A percentile compares a stretch with the other conserved stretches of the same genome.
Evolutionary conservation across 192 early-diverging fungal species (phyloP).

Genomic region (Rhizoclosmatium sp.): DNA sequence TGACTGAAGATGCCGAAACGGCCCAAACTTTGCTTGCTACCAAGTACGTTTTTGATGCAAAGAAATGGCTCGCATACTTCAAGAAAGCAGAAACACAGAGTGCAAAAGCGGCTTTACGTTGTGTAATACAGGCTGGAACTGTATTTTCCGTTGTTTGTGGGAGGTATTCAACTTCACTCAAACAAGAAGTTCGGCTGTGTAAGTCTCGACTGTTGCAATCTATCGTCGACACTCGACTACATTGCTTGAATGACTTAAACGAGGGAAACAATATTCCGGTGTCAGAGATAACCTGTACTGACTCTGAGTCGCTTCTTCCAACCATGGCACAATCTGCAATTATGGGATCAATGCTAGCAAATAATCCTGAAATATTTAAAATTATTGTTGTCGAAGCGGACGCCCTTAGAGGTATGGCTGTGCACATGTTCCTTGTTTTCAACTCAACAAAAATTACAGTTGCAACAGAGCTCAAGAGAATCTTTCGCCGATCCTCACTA

Average conservation of each 20-base stretch:
- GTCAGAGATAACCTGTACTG: not conserved
- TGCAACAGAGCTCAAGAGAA: constrained; percentile 17
- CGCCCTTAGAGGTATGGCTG: constrained; percentile 23
- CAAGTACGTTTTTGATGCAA: constrained; percentile 23
- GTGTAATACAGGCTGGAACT: constrained; percentile 33
- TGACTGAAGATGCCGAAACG: constrained; percentile 19
- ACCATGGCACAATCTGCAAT: not conserved
- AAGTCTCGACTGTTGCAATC: constrained; percentile 10
- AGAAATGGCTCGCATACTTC: constrained; percentile 27
- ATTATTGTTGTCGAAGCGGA: constrained; percentile 36
- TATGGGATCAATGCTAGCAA: not conserved
- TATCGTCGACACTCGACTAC: constrained; percentile 6
- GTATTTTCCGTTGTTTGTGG: constrained; percentile 25
- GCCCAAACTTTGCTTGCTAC: not conserved
- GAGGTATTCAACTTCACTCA: not conserved
- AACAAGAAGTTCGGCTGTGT: constrained; percentile 9
- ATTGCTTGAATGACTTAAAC: not conserved
- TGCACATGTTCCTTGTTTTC: not conserved
- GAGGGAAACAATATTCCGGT: not conserved
- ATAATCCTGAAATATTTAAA: constrained; percentile 2
- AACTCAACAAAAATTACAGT: not conserved
- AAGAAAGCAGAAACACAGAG: constrained; percentile 14
- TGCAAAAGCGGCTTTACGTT: constrained; percentile 27
- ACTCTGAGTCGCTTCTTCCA: not conserved
- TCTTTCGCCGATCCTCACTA: constrained; percentile 15